A percentile compares a stretch with the other conserved stretches of the same genome.
Evolutionary conservation across 352 stramenopile species (phyloP).

Genomic region (Globisporangium spiculum): DNA sequence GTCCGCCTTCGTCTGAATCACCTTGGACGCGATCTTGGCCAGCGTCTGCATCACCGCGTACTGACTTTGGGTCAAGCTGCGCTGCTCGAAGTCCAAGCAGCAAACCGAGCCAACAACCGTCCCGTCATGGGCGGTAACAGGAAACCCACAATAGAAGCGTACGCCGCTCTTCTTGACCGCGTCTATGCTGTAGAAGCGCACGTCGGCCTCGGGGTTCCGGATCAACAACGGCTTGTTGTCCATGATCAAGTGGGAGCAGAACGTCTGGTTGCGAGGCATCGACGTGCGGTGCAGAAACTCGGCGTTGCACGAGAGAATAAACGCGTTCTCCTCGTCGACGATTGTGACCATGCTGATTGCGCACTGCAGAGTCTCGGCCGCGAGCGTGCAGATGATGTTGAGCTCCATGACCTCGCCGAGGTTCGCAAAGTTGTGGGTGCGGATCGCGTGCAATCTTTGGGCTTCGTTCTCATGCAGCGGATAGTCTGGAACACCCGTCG

Average conservation of each 20-base stretch:
- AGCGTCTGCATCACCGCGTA: slow-evolving; percentile 1
- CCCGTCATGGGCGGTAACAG: background rate
- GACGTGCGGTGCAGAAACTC: background rate
- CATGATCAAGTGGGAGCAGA: slow-evolving; percentile 68
- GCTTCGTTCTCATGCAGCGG: background rate
- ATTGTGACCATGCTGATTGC: background rate
- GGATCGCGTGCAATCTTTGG: background rate
- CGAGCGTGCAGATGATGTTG: slow-evolving; percentile 1
- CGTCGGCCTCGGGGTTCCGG: slow-evolving; percentile 55
- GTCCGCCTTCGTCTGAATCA: background rate
- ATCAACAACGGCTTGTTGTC: slow-evolving; percentile 57
- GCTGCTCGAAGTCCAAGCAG: background rate
- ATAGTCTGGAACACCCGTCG: background rate
- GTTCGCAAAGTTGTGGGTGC: background rate
- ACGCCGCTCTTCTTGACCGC: background rate
- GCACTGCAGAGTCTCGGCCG: background rate
- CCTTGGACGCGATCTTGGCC: slow-evolving; percentile 1
- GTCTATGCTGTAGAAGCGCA: slow-evolving; percentile 38
- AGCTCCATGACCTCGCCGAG: slow-evolving; percentile 1
- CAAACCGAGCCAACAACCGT: background rate
- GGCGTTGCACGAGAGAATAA: slow-evolving; percentile 1
- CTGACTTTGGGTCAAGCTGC: background rate
- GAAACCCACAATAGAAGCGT: background rate
- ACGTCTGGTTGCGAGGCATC: slow-evolving; percentile 14
- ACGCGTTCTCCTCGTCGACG: background rate